These are phyloP conservation scores for Tuber microsphaerosporum DNA, from an alignment of 495 filamentous ascomycete genomes.

Conservation along the genomic window DNA sequence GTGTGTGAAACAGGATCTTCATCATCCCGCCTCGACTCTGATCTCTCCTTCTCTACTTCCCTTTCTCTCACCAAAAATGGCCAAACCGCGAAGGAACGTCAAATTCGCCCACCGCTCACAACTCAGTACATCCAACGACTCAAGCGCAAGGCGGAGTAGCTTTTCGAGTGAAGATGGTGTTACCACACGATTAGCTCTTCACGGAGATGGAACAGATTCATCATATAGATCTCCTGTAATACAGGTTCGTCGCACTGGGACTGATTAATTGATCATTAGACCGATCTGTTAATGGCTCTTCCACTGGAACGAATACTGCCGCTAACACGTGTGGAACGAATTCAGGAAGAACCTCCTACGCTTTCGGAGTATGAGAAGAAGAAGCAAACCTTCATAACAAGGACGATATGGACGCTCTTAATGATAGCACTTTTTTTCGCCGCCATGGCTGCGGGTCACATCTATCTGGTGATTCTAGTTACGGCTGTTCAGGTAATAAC, in stretches of 20 bases:
- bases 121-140: conserved; percentile 36
- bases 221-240: conserved; percentile 25
- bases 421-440: conserved; percentile 94
- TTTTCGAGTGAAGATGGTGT: conserved; percentile 52
- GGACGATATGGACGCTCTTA: conserved; percentile 94
- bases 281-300: neutral
- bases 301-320: conserved; percentile 6
- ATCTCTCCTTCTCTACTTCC: neutral
- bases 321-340: conserved; percentile 27
- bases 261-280: neutral
- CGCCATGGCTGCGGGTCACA: conserved; percentile 86
- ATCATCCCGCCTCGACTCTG: conserved; percentile 5
- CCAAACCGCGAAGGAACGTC: conserved; percentile 71
- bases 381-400: conserved; percentile 93
- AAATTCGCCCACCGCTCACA: conserved; percentile 63
- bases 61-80: conserved; percentile 48
- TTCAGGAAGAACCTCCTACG: conserved; percentile 46
- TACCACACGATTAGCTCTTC: conserved; percentile 29
- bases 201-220: conserved; percentile 36
- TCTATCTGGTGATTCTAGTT: conserved; percentile 89
- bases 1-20: neutral
- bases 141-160: conserved; percentile 62
- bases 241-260: conserved; percentile 20
- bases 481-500: conserved; percentile 92
- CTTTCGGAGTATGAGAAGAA: conserved; percentile 93